Evolutionary conservation across 225 moss, liverwort and hornwort genomes (phyloP).

Genomic region (Thuidium tamariscinum): DNA sequence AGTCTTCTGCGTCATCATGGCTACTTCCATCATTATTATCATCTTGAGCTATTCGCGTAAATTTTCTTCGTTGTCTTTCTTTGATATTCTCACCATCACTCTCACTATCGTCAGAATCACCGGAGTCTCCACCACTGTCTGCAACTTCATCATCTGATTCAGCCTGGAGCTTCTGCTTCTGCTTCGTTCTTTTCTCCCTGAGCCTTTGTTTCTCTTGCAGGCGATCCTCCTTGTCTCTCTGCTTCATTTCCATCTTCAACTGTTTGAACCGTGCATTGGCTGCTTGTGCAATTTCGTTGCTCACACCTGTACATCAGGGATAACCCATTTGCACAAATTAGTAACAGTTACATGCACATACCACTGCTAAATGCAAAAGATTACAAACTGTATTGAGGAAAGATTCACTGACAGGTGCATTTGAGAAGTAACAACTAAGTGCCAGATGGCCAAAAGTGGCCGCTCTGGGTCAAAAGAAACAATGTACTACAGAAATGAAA

Average conservation of each 20-base stretch:
- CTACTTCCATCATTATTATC: not conserved
- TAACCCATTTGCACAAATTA: not conserved
- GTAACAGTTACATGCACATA: not conserved
- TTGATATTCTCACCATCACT: constrained; percentile 36
- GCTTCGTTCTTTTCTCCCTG: constrained; percentile 64
- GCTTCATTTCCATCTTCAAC: constrained; percentile 91
- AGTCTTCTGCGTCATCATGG: not conserved
- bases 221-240: constrained; percentile 83
- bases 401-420: not conserved
- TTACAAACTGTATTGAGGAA: not conserved
- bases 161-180: constrained; percentile 51
- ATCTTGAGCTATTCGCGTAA: constrained; percentile 16
- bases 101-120: constrained; percentile 6
- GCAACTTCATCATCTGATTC: constrained; percentile 35
- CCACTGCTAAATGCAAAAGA: not conserved
- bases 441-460: not conserved
- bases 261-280: constrained; percentile 58
- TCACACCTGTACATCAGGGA: constrained; percentile 21
- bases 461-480: not conserved
- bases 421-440: not conserved
- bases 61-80: constrained; percentile 29
- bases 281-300: constrained; percentile 50
- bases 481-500: not conserved
- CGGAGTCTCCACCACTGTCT: constrained; percentile 17
- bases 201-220: constrained; percentile 73